Percentiles rank a stretch among this genome's conserved stretches.
Evolutionary conservation across 257 asterid genomes (phyloP).

Genomic region (Penstemon davidsonii): DNA sequence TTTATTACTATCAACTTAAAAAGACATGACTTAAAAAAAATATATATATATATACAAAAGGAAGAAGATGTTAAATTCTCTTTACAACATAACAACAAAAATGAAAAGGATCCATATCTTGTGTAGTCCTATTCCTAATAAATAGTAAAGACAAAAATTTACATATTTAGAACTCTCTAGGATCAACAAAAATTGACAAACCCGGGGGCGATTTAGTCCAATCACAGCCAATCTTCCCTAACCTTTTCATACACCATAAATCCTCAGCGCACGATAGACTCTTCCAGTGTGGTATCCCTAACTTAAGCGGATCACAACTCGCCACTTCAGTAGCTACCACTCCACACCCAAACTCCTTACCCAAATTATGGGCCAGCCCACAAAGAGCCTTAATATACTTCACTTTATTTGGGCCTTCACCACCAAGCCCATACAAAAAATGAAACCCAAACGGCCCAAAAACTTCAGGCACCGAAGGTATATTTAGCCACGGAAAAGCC

Average conservation of each 20-base stretch:
- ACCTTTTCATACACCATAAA: slow-evolving; percentile 81
- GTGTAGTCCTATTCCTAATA: slow-evolving; percentile 12
- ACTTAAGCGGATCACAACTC: slow-evolving; percentile 55
- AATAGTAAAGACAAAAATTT: neutral
- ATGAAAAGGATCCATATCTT: slow-evolving; percentile 48
- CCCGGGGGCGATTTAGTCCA: slow-evolving; percentile 87
- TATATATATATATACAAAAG: slow-evolving; percentile 51
- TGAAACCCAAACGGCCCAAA: slow-evolving; percentile 85
- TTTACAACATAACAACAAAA: slow-evolving; percentile 40
- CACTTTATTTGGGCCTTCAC: slow-evolving; percentile 64
- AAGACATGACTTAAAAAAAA: slow-evolving; percentile 23
- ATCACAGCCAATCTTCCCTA: slow-evolving; percentile 77
- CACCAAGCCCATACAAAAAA: slow-evolving; percentile 85
- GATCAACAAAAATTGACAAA: slow-evolving; percentile 85
- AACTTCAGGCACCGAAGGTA: slow-evolving; percentile 80
- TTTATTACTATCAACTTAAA: slow-evolving; percentile 23
- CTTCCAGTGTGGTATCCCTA: slow-evolving; percentile 82
- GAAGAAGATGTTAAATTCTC: slow-evolving; percentile 37
- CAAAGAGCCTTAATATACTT: slow-evolving; percentile 42
- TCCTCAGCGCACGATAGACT: slow-evolving; percentile 83
- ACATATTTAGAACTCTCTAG: slow-evolving; percentile 62
- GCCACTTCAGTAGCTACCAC: slow-evolving; percentile 97
- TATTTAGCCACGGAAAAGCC: slow-evolving; percentile 65
- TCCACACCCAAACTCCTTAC: slow-evolving; percentile 56
- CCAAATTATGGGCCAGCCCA: slow-evolving; percentile 67